Evolutionary conservation across 1,139 yeast genomes (phyloP), one percentile per base, ranked within the genome.

Genomic region (Meyerozyma sp.): DNA sequence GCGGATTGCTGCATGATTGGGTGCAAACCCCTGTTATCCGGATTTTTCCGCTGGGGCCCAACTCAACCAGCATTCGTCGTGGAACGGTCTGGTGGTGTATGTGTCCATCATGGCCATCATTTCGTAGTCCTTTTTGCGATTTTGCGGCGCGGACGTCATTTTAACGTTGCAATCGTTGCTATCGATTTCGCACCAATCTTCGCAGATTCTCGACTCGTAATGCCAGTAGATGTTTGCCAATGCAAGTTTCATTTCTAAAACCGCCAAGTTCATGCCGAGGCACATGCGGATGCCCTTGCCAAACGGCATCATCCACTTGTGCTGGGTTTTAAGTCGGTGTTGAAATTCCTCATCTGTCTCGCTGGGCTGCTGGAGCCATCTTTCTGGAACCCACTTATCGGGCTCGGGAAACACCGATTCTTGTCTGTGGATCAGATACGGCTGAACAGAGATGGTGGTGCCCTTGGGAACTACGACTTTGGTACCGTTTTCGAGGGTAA

Each of bases 271-370:
- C 82, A 81, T 77, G 0, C 91, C 91, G 44, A 82, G 65, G 53
- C 91, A 84, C 90, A 82, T 82, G 47, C 90, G 65, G n/a, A 81
- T 71, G 2, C 91, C 91, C 40, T 80, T 77, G 1, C 91, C 90
- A 65, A 84, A 84, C 0, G 85, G 82, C 74, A 82, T 76, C 73
- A 82, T 75, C 51, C 70, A 71, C 45, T 69, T 72, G 46, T 72
- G 70, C 77, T 81, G 83, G 14, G 44, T 43, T 42, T 65, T 69
- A 23, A 75, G 54, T 39, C 83, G 62, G 4, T 51, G 52, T 36
- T 54, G 59, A 57, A 44, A 74, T n/a, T 66, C 70, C 2, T 46
- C 53, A 1, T 54, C 58, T 2, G 66, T 39, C 51, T 75, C 80
- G 14, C 51, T 52, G 10, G 57, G 55, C 43, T 62, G 51, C 43